Evolutionary conservation across 148 eudicot species (phyloP), one percentile per base, ranked within the genome.

Genomic region (Mesembryanthemum crystallinum): DNA sequence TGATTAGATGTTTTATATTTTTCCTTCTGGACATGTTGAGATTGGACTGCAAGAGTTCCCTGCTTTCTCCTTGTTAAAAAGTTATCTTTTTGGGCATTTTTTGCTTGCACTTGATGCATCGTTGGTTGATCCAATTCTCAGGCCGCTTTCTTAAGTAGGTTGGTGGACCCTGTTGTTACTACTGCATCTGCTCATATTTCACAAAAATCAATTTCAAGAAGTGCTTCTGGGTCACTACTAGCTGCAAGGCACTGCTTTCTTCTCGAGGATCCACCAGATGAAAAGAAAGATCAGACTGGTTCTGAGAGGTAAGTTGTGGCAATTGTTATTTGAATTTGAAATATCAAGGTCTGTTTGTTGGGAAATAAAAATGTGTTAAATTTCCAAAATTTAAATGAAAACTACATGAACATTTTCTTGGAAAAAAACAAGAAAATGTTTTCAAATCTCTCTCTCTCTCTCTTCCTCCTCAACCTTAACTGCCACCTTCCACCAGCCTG

Each of bases 241-340:
- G 92, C 98, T 76, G 82, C 86, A 61, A 92, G 91, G 84, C 96
- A 95, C 82, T 90, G 90, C 89, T 89, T 90, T 86, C 55, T 86
- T 72, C 82, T 95, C 75, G 97, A 92, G 74, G 94, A 92, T 85
- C 96, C 98, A 51, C 89, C 86, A 23, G 90, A 82, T 83, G 89
- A 82, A 25, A 80, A 84, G 76, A 88, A 86, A 66, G 83, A 79
- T 67, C 65, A 76, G 47, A 77, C 71, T 77, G 85, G 72, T 49
- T 59, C 89, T 54, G 89, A 83, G 32, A 86, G 92, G 97, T 90
- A 42, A 63, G 83, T 78, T 35, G 54, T 57, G 76, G 23, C 52
- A 35, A 66, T 39, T 77, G 72, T 69, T 35, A 55, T 67, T 37
- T 77, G 47, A 47, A 67, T 72, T 7, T 55, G 60, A 43, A 79